phyloP scores from a whole-genome alignment of 495 filamentous ascomycete genomes.

The Friedmanniomyces simplex region DNA sequence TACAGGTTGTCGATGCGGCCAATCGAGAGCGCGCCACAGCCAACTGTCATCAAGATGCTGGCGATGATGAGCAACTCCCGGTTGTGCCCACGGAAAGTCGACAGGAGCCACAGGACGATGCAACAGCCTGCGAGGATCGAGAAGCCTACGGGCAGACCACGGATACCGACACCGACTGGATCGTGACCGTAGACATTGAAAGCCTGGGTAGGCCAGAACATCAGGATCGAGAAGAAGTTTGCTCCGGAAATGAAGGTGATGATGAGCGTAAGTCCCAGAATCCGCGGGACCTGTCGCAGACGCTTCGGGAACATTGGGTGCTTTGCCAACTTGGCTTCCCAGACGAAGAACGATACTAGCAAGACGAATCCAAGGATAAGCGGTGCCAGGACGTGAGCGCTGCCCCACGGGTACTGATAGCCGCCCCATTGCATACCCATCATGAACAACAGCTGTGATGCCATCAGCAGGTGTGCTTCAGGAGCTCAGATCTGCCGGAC shows the following conservation, averaged over 20 bases:
- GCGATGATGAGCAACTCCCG: conserved; percentile 53
- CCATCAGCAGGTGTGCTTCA: background rate
- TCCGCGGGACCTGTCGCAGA: conserved; percentile 53
- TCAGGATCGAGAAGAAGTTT: conserved; percentile 59
- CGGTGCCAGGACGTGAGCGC: conserved; percentile 49
- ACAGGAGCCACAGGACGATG: conserved; percentile 51
- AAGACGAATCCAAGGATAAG: conserved; percentile 47
- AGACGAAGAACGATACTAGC: conserved; percentile 47
- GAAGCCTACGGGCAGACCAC: conserved; percentile 56
- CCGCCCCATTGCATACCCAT: conserved; percentile 58
- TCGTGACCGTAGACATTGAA: conserved; percentile 67
- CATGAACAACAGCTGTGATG: conserved; percentile 43
- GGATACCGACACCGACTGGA: conserved; percentile 54
- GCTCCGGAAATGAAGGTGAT: conserved; percentile 67
- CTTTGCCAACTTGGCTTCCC: conserved; percentile 51
- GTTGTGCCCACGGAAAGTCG: conserved; percentile 51
- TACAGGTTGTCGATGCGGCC: conserved; percentile 49
- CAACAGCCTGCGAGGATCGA: conserved; percentile 53
- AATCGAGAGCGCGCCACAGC: conserved; percentile 52
- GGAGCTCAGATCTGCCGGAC: too few relatives aligned
- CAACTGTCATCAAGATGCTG: conserved; percentile 59
- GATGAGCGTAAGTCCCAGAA: conserved; percentile 51
- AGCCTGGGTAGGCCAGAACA: conserved; percentile 66
- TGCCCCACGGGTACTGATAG: conserved; percentile 52
- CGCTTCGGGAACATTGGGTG: conserved; percentile 51